Percentiles rank a stretch among this genome's conserved stretches.
phyloP scores from a whole-genome alignment of 177 flowering plant genomes.

The Vitis hybrid region DNA sequence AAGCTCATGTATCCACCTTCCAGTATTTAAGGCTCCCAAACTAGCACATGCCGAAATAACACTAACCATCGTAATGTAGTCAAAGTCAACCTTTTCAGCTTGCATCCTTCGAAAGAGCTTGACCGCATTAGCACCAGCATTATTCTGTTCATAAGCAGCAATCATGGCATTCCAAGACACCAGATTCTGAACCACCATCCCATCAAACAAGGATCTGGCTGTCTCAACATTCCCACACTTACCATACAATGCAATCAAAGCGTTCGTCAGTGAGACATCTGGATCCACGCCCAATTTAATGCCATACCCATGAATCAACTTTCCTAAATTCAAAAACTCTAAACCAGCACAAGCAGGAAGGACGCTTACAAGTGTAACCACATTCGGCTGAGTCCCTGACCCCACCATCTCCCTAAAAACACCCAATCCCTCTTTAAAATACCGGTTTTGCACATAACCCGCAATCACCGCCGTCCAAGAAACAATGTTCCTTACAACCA shows the following conservation, averaged over 20 bases:
- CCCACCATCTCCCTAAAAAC: conserved; percentile 30
- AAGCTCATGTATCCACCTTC: conserved; percentile 34
- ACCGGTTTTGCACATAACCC: conserved; percentile 39
- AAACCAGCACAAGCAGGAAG: conserved; percentile 34
- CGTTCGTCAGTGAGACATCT: conserved; percentile 23
- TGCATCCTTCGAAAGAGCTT: conserved; percentile 34
- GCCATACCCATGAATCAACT: conserved; percentile 35
- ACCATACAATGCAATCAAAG: conserved; percentile 36
- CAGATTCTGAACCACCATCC: conserved; percentile 16
- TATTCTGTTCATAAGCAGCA: conserved; percentile 32
- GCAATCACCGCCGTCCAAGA: conserved; percentile 44
- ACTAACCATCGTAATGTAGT: conserved; percentile 35
- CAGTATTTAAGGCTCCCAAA: conserved; percentile 28
- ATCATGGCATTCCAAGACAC: conserved; percentile 44
- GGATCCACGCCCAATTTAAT: conserved; percentile 28
- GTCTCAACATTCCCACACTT: conserved; percentile 27
- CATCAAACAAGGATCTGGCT: conserved; percentile 33
- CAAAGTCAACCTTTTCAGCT: conserved; percentile 22
- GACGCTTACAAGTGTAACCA: conserved; percentile 29
- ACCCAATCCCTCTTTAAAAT: conserved; percentile 18
- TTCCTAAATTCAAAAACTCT: conserved; percentile 21
- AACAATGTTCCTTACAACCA: conserved; percentile 21
- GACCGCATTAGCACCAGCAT: conserved; percentile 19
- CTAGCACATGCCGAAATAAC: conserved; percentile 43
- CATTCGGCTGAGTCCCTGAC: conserved; percentile 27